Evolutionary conservation across 441 rosid genomes (phyloP).

Genomic region (Corymbia citriodora): DNA sequence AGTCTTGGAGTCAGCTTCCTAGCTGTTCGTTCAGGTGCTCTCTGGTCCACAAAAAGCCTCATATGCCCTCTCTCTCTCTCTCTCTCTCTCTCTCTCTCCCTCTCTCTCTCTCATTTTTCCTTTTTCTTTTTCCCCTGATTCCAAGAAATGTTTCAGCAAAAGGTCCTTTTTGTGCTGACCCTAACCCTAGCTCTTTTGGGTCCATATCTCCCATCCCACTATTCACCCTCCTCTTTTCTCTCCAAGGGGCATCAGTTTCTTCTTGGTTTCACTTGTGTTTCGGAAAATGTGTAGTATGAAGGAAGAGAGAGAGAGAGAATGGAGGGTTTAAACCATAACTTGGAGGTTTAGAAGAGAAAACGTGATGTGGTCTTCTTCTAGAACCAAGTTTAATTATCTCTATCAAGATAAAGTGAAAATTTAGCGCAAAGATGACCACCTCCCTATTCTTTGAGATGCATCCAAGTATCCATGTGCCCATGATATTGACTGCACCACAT

Average conservation of each 20-base stretch:
- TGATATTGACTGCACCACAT: not conserved
- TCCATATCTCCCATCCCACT: not conserved
- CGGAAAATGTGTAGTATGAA: not conserved
- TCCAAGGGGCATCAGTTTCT: not conserved
- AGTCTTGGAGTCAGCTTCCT: slow-evolving; percentile 10
- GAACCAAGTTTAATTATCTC: not conserved
- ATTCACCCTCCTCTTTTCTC: not conserved
- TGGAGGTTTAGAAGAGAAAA: not conserved
- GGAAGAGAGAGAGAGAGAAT: not conserved
- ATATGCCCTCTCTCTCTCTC: not conserved
- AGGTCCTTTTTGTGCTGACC: not conserved
- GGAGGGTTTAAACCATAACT: not conserved
- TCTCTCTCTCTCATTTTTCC: not conserved
- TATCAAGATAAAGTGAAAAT: not conserved
- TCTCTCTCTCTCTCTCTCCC: not conserved
- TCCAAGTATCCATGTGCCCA: fast-evolving
- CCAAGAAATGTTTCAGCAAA: not conserved
- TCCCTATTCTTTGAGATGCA: not conserved
- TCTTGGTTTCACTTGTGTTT: not conserved
- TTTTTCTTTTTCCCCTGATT: not conserved
- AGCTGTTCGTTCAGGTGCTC: not conserved
- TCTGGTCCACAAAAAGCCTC: not conserved
- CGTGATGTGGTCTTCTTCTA: not conserved
- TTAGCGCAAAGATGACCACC: not conserved
- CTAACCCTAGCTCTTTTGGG: not conserved